Evolutionary conservation across 352 stramenopile species (phyloP).

Genomic region (Pythium graminicola): DNA sequence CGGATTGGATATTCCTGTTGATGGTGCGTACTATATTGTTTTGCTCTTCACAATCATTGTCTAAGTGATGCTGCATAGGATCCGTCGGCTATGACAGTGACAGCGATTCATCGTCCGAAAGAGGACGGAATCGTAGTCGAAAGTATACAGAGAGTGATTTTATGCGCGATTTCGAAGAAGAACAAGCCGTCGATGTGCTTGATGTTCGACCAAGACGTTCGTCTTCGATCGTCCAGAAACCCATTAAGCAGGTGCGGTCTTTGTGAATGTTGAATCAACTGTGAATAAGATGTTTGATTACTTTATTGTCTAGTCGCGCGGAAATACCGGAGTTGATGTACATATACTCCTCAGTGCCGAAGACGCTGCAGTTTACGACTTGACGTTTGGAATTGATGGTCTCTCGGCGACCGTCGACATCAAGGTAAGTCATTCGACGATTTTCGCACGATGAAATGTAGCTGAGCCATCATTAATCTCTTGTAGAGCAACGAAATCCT

Average conservation of each 20-base stretch:
- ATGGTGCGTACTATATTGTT: constrained; percentile 5
- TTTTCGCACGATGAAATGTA: neutral
- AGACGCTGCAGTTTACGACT: constrained; percentile 48
- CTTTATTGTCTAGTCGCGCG: too few relatives aligned
- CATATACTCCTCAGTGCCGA: constrained; percentile 55
- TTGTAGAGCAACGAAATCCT: constrained; percentile 45
- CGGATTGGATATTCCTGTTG: constrained; percentile 5
- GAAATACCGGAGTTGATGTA: constrained; percentile 24
- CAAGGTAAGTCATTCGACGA: constrained; percentile 33
- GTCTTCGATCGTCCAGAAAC: neutral
- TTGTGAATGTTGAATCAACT: neutral
- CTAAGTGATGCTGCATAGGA: constrained; percentile 1
- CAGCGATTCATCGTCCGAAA: constrained; percentile 37
- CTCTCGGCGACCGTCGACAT: constrained; percentile 48
- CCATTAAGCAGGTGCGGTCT: constrained; percentile 14
- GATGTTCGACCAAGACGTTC: constrained; percentile 12
- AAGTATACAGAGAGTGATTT: constrained; percentile 76
- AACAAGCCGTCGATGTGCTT: constrained; percentile 36
- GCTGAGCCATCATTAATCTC: neutral
- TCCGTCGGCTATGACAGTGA: constrained; percentile 29
- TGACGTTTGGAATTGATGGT: constrained; percentile 62
- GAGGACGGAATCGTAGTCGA: constrained; percentile 33
- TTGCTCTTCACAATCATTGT: neutral
- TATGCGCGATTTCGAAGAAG: constrained; percentile 73
- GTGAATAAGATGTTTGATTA: neutral